Percentiles rank a stretch among this genome's conserved stretches.
phyloP scores from a whole-genome alignment of 2,329 filamentous ascomycete genomes.

The Exophiala mesophila region DNA sequence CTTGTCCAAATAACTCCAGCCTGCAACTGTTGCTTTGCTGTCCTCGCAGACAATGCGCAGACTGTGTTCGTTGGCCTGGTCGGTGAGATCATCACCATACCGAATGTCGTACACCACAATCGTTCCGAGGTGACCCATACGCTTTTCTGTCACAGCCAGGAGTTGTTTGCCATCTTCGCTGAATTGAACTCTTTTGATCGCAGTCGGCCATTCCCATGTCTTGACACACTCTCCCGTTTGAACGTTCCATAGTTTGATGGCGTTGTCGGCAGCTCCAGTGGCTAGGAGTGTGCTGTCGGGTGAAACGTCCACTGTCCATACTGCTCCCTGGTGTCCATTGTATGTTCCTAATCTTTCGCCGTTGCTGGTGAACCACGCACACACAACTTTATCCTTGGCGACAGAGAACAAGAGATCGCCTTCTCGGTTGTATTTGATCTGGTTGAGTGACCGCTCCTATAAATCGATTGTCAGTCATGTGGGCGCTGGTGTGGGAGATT shows the following conservation, averaged over 20 bases:
- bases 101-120: slow-evolving; percentile 90
- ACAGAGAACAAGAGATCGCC: slow-evolving; percentile 96
- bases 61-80: slow-evolving; percentile 76
- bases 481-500: slow-evolving; percentile 14
- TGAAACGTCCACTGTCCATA: slow-evolving; percentile 98
- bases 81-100: slow-evolving; percentile 67
- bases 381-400: slow-evolving; percentile 93
- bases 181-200: slow-evolving; percentile 97
- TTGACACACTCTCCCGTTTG: slow-evolving; percentile 89
- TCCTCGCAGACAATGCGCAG: slow-evolving; percentile 89
- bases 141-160: slow-evolving; percentile 95
- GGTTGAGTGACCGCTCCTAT: slow-evolving; percentile 85
- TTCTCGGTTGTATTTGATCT: slow-evolving; percentile 93
- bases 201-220: slow-evolving; percentile 95
- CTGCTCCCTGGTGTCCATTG: slow-evolving; percentile 91
- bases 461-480: slow-evolving; percentile 24
- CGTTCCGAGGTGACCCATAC: slow-evolving; percentile 90
- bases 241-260: slow-evolving; percentile 93
- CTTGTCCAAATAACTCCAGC: slow-evolving; percentile 89
- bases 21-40: slow-evolving; percentile 95
- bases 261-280: slow-evolving; percentile 96
- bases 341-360: slow-evolving; percentile 97
- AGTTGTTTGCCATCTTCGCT: slow-evolving; percentile 86
- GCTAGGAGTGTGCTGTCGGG: slow-evolving; percentile 87
- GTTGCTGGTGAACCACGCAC: slow-evolving; percentile 96